Evolutionary conservation across 139 green algal species (phyloP).

Genomic region (Yamagishiella unicocca): DNA sequence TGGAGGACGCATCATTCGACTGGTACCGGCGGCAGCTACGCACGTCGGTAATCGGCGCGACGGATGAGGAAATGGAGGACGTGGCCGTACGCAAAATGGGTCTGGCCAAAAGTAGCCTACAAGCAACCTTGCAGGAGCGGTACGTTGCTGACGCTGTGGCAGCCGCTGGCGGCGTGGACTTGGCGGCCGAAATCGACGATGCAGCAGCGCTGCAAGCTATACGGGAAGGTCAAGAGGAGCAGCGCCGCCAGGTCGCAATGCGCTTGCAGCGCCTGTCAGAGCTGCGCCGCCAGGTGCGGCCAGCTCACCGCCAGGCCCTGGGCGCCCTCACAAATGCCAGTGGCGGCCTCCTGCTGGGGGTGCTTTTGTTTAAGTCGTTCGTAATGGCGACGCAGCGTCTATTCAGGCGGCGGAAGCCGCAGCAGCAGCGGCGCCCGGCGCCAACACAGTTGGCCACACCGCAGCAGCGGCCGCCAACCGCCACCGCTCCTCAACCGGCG

Average conservation of each 20-base stretch:
- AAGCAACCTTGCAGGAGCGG: background rate
- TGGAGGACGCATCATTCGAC: slow-evolving; percentile 60
- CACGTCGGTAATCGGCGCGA: slow-evolving; percentile 31
- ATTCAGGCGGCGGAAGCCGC: slow-evolving; percentile 25
- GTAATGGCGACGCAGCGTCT: background rate
- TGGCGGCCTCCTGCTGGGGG: slow-evolving; percentile 24
- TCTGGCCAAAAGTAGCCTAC: slow-evolving; percentile 9
- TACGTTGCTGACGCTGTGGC: background rate
- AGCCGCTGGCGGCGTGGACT: background rate
- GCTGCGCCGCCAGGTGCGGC: slow-evolving; percentile 26
- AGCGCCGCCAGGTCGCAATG: background rate
- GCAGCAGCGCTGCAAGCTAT: background rate
- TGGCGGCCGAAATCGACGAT: slow-evolving; percentile 1
- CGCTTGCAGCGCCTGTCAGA: background rate
- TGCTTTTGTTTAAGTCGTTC: slow-evolving; percentile 20
- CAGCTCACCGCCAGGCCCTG: background rate
- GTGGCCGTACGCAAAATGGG: slow-evolving; percentile 42
- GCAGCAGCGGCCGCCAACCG: background rate
- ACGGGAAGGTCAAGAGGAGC: background rate
- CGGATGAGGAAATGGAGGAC: slow-evolving; percentile 55
- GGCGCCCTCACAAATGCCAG: slow-evolving; percentile 24
- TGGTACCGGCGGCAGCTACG: slow-evolving; percentile 60
- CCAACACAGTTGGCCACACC: background rate
- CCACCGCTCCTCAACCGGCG: background rate
- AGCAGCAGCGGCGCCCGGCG: background rate